phyloP scores from a whole-genome alignment of 371 early-diverging fungal genomes.

The Mucor sp. region DNA sequence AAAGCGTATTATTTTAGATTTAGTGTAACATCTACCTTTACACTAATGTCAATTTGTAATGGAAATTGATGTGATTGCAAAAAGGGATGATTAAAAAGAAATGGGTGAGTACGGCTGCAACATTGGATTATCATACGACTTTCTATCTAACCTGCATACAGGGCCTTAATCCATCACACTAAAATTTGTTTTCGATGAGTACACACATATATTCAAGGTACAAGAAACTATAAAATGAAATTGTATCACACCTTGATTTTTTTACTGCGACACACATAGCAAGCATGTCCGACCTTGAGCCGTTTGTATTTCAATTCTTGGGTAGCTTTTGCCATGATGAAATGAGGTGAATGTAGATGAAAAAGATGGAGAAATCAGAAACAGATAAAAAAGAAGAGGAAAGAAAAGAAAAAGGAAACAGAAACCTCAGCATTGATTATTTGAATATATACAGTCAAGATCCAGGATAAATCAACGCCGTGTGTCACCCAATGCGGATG shows the following conservation, averaged over 20 bases:
- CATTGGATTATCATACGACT: not conserved
- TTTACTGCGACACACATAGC: slow-evolving; percentile 32
- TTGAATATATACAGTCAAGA: not conserved
- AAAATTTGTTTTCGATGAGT: not conserved
- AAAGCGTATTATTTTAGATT: not conserved
- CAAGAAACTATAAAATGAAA: not conserved
- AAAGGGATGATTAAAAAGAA: not conserved
- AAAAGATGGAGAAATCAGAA: not conserved
- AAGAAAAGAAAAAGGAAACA: not conserved
- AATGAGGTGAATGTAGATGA: not conserved
- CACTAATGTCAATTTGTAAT: slow-evolving; percentile 16
- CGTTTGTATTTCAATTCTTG: slow-evolving; percentile 31
- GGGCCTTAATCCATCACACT: slow-evolving; percentile 34
- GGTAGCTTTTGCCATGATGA: slow-evolving; percentile 20
- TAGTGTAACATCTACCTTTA: slow-evolving; percentile 24
- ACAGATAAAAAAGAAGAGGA: not conserved
- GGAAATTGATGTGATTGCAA: not conserved
- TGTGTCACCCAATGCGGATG: slow-evolving; percentile 5
- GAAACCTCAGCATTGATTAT: not conserved
- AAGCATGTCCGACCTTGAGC: slow-evolving; percentile 37
- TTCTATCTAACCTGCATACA: slow-evolving; percentile 32
- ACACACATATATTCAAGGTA: not conserved
- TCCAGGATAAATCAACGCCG: slow-evolving; percentile 10
- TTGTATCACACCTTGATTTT: slow-evolving; percentile 31
- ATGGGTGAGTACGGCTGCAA: not conserved